Evolutionary conservation across 306 rosid genomes (phyloP).

Genomic region (Inga leiocalycina): DNA sequence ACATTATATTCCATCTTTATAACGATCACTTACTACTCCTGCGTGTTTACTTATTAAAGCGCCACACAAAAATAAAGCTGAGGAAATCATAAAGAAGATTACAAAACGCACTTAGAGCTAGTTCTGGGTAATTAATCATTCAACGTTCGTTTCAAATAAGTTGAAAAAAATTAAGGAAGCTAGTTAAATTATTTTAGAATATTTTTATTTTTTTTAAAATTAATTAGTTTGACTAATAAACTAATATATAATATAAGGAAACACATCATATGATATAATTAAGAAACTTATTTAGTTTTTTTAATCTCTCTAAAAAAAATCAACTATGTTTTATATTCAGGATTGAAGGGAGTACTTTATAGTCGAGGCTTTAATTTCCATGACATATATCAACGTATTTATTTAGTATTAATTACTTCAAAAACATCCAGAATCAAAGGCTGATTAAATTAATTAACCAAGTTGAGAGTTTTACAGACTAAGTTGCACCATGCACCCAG

Average conservation of each 20-base stretch:
- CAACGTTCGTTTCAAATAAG: neutral
- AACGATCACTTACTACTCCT: neutral
- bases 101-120: neutral
- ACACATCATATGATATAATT: too few relatives aligned
- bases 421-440: neutral
- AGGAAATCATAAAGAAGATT: neutral
- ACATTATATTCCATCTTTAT: neutral
- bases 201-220: too few relatives aligned
- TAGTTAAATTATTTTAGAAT: too few relatives aligned
- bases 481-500: neutral
- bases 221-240: too few relatives aligned
- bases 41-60: neutral
- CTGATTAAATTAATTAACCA: neutral
- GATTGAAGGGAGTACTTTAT: neutral
- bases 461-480: slow-evolving; percentile 7
- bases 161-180: too few relatives aligned
- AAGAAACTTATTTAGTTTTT: too few relatives aligned
- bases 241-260: too few relatives aligned
- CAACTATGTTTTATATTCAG: too few relatives aligned
- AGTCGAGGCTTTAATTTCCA: neutral
- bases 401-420: neutral
- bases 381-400: neutral
- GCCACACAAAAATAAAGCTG: neutral
- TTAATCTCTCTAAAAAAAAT: too few relatives aligned
- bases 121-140: neutral